Base-by-base conservation (phyloP, 495 filamentous ascomycete species). In the Articulospora tetracladia region DNA sequence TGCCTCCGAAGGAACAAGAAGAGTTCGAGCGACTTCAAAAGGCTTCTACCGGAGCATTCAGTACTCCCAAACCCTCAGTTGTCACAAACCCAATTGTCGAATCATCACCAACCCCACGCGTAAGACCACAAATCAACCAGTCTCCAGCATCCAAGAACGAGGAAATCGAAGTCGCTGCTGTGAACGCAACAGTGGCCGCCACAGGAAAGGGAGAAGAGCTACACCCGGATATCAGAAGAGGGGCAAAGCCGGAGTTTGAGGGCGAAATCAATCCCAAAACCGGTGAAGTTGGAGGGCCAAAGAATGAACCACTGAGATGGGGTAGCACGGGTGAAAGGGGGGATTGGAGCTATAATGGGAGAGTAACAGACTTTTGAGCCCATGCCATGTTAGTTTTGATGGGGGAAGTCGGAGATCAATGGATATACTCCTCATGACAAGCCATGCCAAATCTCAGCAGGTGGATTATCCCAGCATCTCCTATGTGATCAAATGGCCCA, bases 271-370 rank as follows among this genome's bases (percentile, higher is more conserved):
- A 98, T 69, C 94, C 94, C 1, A 88, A 88, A 77, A 98, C 94
- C 1, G 95, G 95, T n/a, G 94, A 98, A 76, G 80, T 96, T 46
- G 94, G 93, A 6, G 94, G 94, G 15, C 94, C 94, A 19, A 98
- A 98, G 83, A 98, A 97, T 72, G 94, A 98, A 74, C 94, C 94
- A 46, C 64, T 98, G 66, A 79, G 93, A 55, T 97, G 93, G 93
- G 92, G 92, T 0, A 70, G 76, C 25, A 72, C 65, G 2, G 88
- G 90, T 1, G 94, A 97, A 72, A 98, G 91, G 83, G 89, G 91
- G 1, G 94, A 98, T 75, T 98, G 92, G 86, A 97, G 91, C 67
- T 98, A 88, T 73, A 97, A 97, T 75, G 94, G 94, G 36, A 77
- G 94, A 56, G 93, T 94, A 24, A 98, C 94, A 20, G 94, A 98